Base-by-base conservation (phyloP, 371 early-diverging fungal genomes). In the Blakeslea trispora region DNA sequence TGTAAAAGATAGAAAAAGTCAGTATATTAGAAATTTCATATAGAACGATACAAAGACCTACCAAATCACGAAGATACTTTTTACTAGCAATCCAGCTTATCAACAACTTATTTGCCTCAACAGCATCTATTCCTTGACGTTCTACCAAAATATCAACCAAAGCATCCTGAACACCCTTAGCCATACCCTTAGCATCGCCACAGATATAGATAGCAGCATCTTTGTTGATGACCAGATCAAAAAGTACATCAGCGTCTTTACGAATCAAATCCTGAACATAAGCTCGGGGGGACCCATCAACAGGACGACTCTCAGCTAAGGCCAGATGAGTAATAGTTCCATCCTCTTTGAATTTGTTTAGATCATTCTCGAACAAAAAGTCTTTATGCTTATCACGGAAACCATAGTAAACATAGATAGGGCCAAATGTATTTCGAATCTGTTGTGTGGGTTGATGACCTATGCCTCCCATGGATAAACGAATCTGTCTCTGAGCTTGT, bases 111-210 rank as follows among this genome's bases (percentile, higher is more conserved):
- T 82, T 74, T 8, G 91, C 90, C 44, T 79, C 84, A 5, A 76
- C 41, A 32, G 66, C 61, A 43, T 81, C 81, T 0, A 65, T 14
- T 3, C 68, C 55, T 21, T 81, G 72, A 56, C 85, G 63, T 31
- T 82, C 72, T 15, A 69, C 70, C 2, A 92, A 48, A 42, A 94
- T 81, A 10, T 87, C 85, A 0, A 76, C 82, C 42, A 96, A 66
- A 11, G 88, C 84, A 43, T 83, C 84, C 50, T 95, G 84, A 19
- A 96, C 93, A 21, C 84, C 90, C 61, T 85, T 88, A 18, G 92
- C 94, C 95, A 95, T 96, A 2, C 90, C 90, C 66, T 86, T 84
- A 14, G 94, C 91, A 71, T 90, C 91, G 52, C 91, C 96, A 76
- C 95, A 97, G 7, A 97, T 87, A 73, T 86, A 97, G 34, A 95